phyloP scores from a whole-genome alignment of 768 basidiomycete genomes.

The Calocybe cyanea region DNA sequence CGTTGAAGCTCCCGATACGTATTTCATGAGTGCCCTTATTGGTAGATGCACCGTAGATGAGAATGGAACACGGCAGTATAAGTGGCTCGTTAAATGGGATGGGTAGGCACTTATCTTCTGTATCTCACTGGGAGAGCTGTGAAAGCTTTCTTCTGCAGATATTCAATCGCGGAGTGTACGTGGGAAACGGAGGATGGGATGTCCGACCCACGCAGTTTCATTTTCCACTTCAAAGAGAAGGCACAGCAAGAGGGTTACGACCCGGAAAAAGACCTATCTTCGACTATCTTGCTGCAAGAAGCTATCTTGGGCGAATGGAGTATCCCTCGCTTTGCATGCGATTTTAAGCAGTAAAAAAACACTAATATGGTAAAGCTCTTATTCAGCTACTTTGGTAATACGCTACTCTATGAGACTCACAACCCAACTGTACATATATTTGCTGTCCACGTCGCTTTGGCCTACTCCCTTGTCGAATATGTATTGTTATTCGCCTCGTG shows the following conservation, averaged over 20 bases:
- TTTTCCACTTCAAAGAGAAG: conserved; percentile 25
- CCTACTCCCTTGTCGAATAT: no score
- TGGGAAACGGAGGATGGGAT: conserved; percentile 31
- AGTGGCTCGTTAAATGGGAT: conserved; percentile 40
- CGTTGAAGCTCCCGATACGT: conserved; percentile 18
- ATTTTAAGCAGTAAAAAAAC: no score
- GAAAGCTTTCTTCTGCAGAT: conserved; percentile 19
- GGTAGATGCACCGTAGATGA: conserved; percentile 25
- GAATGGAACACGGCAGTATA: conserved; percentile 19
- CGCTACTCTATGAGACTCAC: no score
- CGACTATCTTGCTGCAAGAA: conserved; percentile 26
- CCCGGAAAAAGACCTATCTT: conserved; percentile 19
- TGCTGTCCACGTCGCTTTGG: conserved; percentile 1
- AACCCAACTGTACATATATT: no score
- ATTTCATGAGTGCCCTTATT: conserved; percentile 30
- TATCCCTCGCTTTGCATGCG: no score
- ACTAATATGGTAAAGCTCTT: no score
- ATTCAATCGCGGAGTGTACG: conserved; percentile 28
- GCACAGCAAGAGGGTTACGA: conserved; percentile 26
- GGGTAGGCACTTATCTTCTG: conserved; percentile 24
- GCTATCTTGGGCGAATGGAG: conserved; percentile 30
- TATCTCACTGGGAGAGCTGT: no score
- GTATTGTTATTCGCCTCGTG: no score
- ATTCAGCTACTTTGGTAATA: no score
- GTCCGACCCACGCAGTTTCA: conserved; percentile 23